A percentile compares a stretch with the other conserved stretches of the same genome.
phyloP scores from a whole-genome alignment of 2,329 filamentous ascomycete species.

The Mycosphaerella arachidis region DNA sequence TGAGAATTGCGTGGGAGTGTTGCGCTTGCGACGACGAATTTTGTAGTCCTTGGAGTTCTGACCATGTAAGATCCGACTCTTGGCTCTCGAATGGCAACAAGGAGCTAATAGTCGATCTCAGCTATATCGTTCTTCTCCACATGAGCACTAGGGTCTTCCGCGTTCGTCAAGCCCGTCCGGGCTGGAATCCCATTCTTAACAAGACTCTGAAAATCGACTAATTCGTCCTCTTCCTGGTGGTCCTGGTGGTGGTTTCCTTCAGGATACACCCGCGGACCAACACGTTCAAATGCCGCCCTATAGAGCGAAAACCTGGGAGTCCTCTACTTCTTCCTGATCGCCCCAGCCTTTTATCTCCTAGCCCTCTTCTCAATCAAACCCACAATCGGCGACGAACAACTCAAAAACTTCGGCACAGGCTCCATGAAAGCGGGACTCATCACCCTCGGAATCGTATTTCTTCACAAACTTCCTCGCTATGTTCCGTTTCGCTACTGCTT shows the following conservation, averaged over 20 bases:
- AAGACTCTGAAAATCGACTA: slow-evolving; percentile 1
- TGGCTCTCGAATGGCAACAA: background rate
- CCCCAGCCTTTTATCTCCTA: slow-evolving; percentile 58
- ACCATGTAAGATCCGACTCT: background rate
- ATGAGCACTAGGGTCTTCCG: slow-evolving; percentile 13
- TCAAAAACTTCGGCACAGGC: slow-evolving; percentile 16
- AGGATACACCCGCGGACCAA: slow-evolving; percentile 11
- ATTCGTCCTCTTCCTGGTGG: slow-evolving; percentile 11
- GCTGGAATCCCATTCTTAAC: slow-evolving; percentile 1
- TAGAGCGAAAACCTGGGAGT: slow-evolving; percentile 46
- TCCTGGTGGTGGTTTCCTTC: slow-evolving; percentile 14
- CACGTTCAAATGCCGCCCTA: background rate
- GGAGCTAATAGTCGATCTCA: background rate
- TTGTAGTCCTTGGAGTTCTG: slow-evolving; percentile 3
- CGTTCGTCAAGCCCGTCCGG: slow-evolving; percentile 7
- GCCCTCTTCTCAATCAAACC: slow-evolving; percentile 47
- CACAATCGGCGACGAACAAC: background rate
- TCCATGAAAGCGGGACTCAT: slow-evolving; percentile 12
- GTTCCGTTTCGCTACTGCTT: slow-evolving; percentile 15
- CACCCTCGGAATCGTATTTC: slow-evolving; percentile 11
- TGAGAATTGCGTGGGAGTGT: background rate
- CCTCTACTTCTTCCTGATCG: slow-evolving; percentile 55
- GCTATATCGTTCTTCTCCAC: slow-evolving; percentile 15
- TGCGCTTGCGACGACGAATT: background rate
- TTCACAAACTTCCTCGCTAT: slow-evolving; percentile 13